A percentile compares a stretch with the other conserved stretches of the same genome.
These are phyloP conservation scores for Metarhizium anisopliae DNA, from an alignment of 2,329 filamentous ascomycete species.

Conservation along the genomic window DNA sequence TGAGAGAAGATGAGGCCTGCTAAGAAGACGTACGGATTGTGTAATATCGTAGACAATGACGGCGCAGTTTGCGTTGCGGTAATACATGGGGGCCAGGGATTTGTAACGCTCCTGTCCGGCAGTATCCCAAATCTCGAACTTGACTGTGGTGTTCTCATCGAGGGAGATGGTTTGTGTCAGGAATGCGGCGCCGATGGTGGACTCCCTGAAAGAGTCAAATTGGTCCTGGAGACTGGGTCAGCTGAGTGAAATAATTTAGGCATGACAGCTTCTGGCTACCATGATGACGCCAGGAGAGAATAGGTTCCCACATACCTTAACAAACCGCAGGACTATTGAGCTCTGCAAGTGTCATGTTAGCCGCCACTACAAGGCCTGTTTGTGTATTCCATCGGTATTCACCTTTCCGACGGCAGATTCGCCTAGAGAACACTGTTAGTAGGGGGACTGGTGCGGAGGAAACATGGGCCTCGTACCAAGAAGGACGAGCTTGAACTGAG, in stretches of 20 bases:
- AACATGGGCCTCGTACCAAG: conserved; percentile 57
- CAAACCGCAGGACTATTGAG: conserved; percentile 94
- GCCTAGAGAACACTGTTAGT: conserved; percentile 43
- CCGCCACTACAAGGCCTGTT: conserved; percentile 7
- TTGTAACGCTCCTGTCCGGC: conserved; percentile 98
- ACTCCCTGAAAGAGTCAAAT: conserved; percentile 97
- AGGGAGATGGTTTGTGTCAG: conserved; percentile 97
- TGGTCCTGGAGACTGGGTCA: conserved; percentile 59
- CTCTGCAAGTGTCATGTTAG: conserved; percentile 51
- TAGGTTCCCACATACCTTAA: conserved; percentile 63
- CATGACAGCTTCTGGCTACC: not conserved
- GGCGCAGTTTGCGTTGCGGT: conserved; percentile 97
- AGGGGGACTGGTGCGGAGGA: conserved; percentile 5
- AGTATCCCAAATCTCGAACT: conserved; percentile 99
- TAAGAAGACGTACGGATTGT: conserved; percentile 67
- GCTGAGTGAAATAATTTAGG: conserved; percentile 6
- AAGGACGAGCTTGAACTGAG: conserved; percentile 97
- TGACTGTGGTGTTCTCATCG: conserved; percentile 96
- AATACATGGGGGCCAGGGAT: conserved; percentile 98
- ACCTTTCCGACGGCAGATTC: conserved; percentile 99
- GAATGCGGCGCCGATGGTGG: conserved; percentile 96
- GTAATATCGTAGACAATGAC: conserved; percentile 99
- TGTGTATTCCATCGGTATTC: conserved; percentile 13
- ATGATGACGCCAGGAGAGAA: not conserved
- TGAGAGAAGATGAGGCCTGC: not conserved